Percentiles rank a stretch among this genome's conserved stretches.
Conservation (phyloP, 2,329 filamentous ascomycete genomes). For the Periconia sp. region DNA sequence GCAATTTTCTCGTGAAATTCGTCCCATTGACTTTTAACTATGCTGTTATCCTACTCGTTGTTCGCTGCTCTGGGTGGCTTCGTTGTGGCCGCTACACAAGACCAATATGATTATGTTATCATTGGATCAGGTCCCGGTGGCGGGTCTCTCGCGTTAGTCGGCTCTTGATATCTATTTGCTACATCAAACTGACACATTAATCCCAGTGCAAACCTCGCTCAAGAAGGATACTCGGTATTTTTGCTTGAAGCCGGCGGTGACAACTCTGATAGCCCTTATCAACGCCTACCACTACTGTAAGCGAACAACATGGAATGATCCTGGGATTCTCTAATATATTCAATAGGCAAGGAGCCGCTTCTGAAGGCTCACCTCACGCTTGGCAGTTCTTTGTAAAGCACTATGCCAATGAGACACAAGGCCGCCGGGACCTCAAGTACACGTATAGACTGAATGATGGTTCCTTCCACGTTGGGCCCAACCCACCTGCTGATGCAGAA, state of each 20-base stretch:
- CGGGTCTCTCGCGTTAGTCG: slow-evolving; percentile 11
- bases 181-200: neutral
- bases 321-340: neutral
- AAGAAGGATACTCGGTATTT: slow-evolving; percentile 10
- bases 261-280: neutral
- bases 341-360: neutral
- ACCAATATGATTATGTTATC: slow-evolving; percentile 16
- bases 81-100: neutral
- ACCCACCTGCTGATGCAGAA: slow-evolving; percentile 7
- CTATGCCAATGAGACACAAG: slow-evolving; percentile 7
- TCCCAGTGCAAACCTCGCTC: slow-evolving; percentile 9
- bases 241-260: slow-evolving; percentile 16
- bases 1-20: neutral
- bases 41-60: neutral
- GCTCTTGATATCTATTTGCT: neutral
- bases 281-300: slow-evolving; percentile 8
- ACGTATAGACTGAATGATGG: slow-evolving; percentile 6
- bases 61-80: neutral
- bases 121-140: slow-evolving; percentile 14
- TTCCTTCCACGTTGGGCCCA: slow-evolving; percentile 5
- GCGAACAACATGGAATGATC: neutral
- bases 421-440: slow-evolving; percentile 8
- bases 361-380: slow-evolving; percentile 7
- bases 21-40: neutral
- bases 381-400: slow-evolving; percentile 14